A percentile compares a stretch with the other conserved stretches of the same genome.
phyloP scores from a whole-genome alignment of 345 rosid genomes.

The Euphorbia pulcherrima region DNA sequence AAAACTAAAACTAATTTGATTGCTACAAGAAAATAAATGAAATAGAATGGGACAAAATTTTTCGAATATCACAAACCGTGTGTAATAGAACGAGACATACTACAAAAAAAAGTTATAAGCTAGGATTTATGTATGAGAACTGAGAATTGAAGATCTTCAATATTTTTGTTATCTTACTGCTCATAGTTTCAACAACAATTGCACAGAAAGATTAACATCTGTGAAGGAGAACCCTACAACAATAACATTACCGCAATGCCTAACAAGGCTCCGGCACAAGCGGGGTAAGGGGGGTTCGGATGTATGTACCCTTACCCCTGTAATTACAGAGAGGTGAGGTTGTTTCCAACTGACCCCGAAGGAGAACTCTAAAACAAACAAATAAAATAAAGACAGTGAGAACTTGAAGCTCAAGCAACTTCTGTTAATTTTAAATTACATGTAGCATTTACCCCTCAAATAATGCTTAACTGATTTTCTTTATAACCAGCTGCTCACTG shows the following conservation, averaged over 20 bases:
- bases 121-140: neutral
- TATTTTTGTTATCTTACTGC: neutral
- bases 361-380: neutral
- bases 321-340: no score
- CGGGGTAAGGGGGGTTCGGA: no score
- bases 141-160: neutral
- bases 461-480: neutral
- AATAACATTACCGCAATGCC: no score
- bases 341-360: no score
- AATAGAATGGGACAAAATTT: neutral
- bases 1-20: neutral
- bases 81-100: neutral
- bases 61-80: neutral
- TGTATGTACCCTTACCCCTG: no score
- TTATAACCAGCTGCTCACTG: neutral
- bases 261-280: no score
- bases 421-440: neutral
- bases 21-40: neutral
- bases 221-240: no score
- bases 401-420: neutral
- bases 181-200: neutral
- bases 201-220: no score
- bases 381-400: neutral
- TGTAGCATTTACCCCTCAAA: neutral
- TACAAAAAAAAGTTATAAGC: neutral